A percentile compares a stretch with the other conserved stretches of the same genome.
These are phyloP conservation scores for Nephelium lappaceum DNA, from an alignment of 345 rosid species.

Conservation along the genomic window DNA sequence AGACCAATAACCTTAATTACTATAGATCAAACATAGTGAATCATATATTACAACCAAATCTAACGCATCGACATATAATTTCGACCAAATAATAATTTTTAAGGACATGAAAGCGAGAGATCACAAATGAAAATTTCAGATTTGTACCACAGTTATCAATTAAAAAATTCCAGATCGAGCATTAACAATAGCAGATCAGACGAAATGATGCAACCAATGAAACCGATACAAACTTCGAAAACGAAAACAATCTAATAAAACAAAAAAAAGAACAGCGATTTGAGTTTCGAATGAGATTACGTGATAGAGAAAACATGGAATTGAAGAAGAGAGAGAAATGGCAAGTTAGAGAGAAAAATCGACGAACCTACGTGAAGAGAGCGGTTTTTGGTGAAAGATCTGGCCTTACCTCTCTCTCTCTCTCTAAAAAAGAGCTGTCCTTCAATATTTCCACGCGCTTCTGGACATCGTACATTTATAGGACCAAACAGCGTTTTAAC, in stretches of 20 bases:
- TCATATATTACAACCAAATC: not conserved
- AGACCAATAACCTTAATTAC: not conserved
- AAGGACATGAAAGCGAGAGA: not conserved
- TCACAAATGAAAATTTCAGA: not conserved
- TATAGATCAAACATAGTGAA: not conserved
- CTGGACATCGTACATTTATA: constrained; percentile 24
- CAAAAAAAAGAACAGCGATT: not conserved
- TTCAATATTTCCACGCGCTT: constrained; percentile 5
- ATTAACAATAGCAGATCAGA: constrained; percentile 4
- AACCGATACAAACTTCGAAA: not conserved
- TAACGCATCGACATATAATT: not conserved
- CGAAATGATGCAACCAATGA: not conserved
- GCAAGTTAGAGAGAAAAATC: not conserved
- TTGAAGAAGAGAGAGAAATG: not conserved
- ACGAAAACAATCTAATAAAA: not conserved
- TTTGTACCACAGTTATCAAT: not conserved
- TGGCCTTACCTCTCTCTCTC: constrained; percentile 9
- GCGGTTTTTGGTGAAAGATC: constrained; percentile 15
- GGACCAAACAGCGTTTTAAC: constrained; percentile 20
- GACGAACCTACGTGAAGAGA: constrained; percentile 18
- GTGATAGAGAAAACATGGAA: not conserved
- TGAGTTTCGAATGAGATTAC: not conserved
- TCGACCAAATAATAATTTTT: not conserved
- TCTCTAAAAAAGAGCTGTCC: constrained; percentile 16
- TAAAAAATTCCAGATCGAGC: constrained; percentile 1